phyloP scores from a whole-genome alignment of 2,329 filamentous ascomycete species.

The Pezizomycotina sp. region DNA sequence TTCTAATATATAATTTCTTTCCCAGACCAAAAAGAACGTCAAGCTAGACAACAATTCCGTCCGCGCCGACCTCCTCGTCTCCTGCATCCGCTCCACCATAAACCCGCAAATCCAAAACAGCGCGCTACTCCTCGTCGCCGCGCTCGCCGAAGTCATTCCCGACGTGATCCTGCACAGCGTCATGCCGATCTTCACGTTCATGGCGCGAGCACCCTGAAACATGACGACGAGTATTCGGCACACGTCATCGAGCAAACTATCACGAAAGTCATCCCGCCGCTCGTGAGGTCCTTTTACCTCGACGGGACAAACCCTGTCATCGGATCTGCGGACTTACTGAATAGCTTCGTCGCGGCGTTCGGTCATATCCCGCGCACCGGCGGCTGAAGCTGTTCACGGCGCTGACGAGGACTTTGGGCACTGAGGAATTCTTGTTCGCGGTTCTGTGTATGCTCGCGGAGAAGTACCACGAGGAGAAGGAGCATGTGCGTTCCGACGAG shows the following conservation, averaged over 20 bases:
- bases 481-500: conserved; percentile 15
- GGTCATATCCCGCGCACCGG: conserved; percentile 87
- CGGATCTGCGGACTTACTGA: conserved; percentile 73
- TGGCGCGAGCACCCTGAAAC: conserved; percentile 76
- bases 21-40: conserved; percentile 9
- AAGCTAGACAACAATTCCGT: conserved; percentile 59
- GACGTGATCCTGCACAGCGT: conserved; percentile 89
- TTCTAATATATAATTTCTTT: too few species aligned
- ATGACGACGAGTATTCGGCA: conserved; percentile 91
- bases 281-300: conserved; percentile 70
- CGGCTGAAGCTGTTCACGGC: conserved; percentile 69
- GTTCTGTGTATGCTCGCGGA: conserved; percentile 82
- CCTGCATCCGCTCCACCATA: conserved; percentile 79
- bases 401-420: conserved; percentile 67
- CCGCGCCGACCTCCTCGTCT: conserved; percentile 77
- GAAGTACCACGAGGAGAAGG: conserved; percentile 61
- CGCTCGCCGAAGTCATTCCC: conserved; percentile 70
- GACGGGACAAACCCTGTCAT: conserved; percentile 46
- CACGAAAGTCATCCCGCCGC: conserved; percentile 77
- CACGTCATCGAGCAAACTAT: conserved; percentile 93
- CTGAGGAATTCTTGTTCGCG: conserved; percentile 74
- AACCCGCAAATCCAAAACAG: conserved; percentile 89
- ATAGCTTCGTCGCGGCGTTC: conserved; percentile 91
- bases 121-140: conserved; percentile 72
- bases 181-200: conserved; percentile 98